A percentile compares a stretch with the other conserved stretches of the same genome.
Conservation (phyloP, 1,284 basidiomycete genomes). For the Meripilus lineatus region DNA sequence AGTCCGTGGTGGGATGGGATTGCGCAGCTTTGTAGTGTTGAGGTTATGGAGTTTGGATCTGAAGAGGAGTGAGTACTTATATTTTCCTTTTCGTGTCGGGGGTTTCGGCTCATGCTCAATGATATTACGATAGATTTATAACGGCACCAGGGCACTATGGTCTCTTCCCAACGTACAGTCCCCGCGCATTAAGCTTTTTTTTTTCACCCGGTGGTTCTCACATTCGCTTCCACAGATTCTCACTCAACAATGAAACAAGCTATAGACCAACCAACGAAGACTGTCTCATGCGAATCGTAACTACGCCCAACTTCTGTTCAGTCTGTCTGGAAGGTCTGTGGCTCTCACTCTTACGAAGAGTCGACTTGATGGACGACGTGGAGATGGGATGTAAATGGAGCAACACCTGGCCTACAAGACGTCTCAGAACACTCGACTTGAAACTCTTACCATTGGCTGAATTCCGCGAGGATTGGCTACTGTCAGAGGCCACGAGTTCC, state of each 20-base stretch:
- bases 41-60: slow-evolving; percentile 73
- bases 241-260: slow-evolving; percentile 52
- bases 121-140: too few relatives aligned
- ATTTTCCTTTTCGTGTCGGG: not conserved
- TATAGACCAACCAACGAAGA: slow-evolving; percentile 80
- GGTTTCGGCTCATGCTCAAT: too few relatives aligned
- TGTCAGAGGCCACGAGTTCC: slow-evolving; percentile 3
- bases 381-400: slow-evolving; percentile 29
- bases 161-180: slow-evolving; percentile 69
- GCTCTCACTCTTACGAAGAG: slow-evolving; percentile 52
- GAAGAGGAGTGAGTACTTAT: slow-evolving; percentile 48
- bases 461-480: slow-evolving; percentile 36
- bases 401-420: slow-evolving; percentile 4
- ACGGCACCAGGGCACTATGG: slow-evolving; percentile 56
- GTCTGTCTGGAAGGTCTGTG: slow-evolving; percentile 75
- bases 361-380: slow-evolving; percentile 58
- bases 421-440: slow-evolving; percentile 33
- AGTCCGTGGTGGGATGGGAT: slow-evolving; percentile 45
- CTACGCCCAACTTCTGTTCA: slow-evolving; percentile 67
- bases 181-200: not conserved
- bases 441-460: slow-evolving; percentile 57
- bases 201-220: not conserved
- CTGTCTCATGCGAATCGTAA: slow-evolving; percentile 80
- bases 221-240: slow-evolving; percentile 46
- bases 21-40: slow-evolving; percentile 73